Evolutionary conservation across 148 eudicot species (phyloP).

Genomic region (Vaccinium vitisidaea): DNA sequence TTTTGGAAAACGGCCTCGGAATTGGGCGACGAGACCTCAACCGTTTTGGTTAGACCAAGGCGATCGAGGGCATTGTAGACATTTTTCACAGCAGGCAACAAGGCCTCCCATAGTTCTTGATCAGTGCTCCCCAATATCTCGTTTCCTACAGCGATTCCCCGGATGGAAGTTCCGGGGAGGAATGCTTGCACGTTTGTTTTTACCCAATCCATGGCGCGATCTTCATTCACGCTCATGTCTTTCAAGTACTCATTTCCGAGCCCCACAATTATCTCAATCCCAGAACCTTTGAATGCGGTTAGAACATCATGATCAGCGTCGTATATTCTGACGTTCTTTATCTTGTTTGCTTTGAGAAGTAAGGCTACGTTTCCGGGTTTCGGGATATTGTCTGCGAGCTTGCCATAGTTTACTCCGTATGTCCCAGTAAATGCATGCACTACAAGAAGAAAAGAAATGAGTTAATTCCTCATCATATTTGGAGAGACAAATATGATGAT

Average conservation of each 20-base stretch:
- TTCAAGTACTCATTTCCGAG: constrained; percentile 54
- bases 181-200: constrained; percentile 67
- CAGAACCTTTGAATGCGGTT: constrained; percentile 57
- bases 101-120: constrained; percentile 58
- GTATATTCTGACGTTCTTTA: constrained; percentile 68
- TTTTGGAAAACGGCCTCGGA: constrained; percentile 67
- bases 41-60: constrained; percentile 29
- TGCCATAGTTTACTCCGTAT: constrained; percentile 76
- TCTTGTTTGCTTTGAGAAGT: constrained; percentile 61
- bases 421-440: constrained; percentile 61
- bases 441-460: background rate
- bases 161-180: constrained; percentile 49
- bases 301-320: constrained; percentile 71
- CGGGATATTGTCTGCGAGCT: constrained; percentile 67
- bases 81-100: constrained; percentile 56
- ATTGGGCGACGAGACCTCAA: constrained; percentile 74
- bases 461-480: constrained; percentile 1
- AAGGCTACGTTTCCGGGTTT: constrained; percentile 62
- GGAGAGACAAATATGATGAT: background rate
- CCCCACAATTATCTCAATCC: constrained; percentile 59
- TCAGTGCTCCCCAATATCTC: constrained; percentile 54
- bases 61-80: constrained; percentile 53
- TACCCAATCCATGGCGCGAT: constrained; percentile 63
- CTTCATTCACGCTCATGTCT: constrained; percentile 54
- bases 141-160: constrained; percentile 80